Evolutionary conservation across 768 basidiomycete genomes (phyloP).

Genomic region (Mycena chlorophos): DNA sequence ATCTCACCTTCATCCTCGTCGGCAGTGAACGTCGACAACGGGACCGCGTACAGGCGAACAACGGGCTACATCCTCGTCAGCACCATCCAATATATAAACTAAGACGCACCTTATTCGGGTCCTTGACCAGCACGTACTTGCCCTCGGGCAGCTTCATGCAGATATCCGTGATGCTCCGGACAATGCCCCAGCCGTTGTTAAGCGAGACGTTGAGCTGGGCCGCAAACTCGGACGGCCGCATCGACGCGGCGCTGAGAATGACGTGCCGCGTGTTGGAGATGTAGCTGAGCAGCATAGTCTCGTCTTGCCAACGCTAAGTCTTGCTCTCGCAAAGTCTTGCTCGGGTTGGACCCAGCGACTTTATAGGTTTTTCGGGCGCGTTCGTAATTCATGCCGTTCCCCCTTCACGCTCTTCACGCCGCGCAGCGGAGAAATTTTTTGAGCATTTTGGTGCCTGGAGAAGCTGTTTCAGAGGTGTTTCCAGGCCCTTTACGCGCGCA

Average conservation of each 20-base stretch:
- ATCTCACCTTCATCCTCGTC: conserved; percentile 71
- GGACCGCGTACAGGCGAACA: conserved; percentile 92
- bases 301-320: no score
- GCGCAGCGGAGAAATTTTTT: no score
- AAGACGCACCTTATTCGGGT: conserved; percentile 87
- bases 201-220: conserved; percentile 93
- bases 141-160: conserved; percentile 98
- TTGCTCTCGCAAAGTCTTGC: no score
- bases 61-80: conserved; percentile 64
- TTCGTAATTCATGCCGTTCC: no score
- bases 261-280: no score
- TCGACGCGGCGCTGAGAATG: conserved; percentile 90
- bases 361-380: no score
- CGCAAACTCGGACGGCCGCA: conserved; percentile 94
- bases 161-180: conserved; percentile 90
- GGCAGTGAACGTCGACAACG: conserved; percentile 78
- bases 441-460: no score
- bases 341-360: no score
- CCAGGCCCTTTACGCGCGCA: no score
- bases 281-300: no score
- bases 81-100: background rate
- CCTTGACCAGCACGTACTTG: conserved; percentile 95
- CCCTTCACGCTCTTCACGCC: no score
- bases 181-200: conserved; percentile 97
- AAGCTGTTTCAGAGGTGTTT: no score